Conservation (phyloP, 23 red algal genomes). For the Pyropia haitanensis region DNA sequence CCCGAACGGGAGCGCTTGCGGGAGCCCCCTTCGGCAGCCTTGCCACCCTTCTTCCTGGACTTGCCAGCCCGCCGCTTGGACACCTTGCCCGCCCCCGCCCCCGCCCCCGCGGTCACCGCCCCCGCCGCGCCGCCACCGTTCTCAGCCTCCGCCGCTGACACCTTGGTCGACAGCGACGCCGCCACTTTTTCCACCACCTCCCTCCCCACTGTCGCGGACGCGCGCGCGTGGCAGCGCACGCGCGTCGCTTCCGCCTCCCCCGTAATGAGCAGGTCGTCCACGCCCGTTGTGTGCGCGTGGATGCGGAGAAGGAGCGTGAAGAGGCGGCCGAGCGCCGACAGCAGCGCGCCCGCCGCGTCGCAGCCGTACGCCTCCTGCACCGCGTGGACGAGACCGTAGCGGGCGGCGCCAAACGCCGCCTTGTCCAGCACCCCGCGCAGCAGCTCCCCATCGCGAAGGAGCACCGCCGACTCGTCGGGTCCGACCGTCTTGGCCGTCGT, state of each 20-base stretch:
- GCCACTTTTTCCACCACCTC: conserved; percentile 1
- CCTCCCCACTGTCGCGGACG: conserved; percentile 14
- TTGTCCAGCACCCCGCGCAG: conserved; percentile 84
- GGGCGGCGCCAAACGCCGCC: conserved; percentile 68
- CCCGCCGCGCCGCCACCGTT: background rate
- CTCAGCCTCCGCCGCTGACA: background rate
- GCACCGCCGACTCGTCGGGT: conserved; percentile 40
- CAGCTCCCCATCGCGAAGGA: conserved; percentile 64
- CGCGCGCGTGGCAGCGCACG: conserved; percentile 12
- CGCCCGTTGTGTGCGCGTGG: conserved; percentile 85
- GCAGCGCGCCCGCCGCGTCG: conserved; percentile 58
- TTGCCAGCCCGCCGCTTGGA: conserved; percentile 5
- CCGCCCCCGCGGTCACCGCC: background rate
- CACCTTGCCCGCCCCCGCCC: background rate
- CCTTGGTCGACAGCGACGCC: conserved; percentile 21
- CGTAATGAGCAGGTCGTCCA: conserved; percentile 69
- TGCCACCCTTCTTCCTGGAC: background rate
- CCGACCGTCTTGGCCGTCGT: conserved; percentile 44
- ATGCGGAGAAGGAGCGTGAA: conserved; percentile 66
- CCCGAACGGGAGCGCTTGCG: too few species aligned
- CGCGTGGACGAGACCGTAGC: conserved; percentile 85
- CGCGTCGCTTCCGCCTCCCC: conserved; percentile 35
- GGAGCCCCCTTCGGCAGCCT: background rate
- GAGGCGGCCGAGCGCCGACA: conserved; percentile 74
- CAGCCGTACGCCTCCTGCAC: conserved; percentile 72